Conservation (phyloP, 495 filamentous ascomycete genomes). For the Hypomontagnella monticulosa region DNA sequence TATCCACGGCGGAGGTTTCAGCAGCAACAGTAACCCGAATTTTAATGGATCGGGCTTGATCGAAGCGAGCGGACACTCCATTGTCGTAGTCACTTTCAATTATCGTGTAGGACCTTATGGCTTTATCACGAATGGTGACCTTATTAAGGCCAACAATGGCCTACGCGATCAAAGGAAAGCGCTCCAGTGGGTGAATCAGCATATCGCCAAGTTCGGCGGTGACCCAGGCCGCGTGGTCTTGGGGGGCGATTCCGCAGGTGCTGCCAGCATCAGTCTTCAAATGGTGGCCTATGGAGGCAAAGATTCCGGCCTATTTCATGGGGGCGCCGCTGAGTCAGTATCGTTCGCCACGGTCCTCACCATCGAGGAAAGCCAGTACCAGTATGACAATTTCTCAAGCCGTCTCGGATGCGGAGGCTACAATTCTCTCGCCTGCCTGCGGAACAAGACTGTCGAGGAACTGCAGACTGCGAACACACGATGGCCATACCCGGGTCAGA, state of each 20-base stretch:
- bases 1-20: constrained; percentile 77
- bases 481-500: constrained; percentile 63
- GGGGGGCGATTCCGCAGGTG: constrained; percentile 75
- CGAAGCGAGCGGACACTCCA: constrained; percentile 62
- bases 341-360: constrained; percentile 71
- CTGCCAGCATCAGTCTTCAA: constrained; percentile 46
- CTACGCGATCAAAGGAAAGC: constrained; percentile 74
- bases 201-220: constrained; percentile 76
- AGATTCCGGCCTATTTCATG: constrained; percentile 68
- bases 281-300: constrained; percentile 52
- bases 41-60: constrained; percentile 66
- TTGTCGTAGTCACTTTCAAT: constrained; percentile 75
- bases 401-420: constrained; percentile 61
- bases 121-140: constrained; percentile 42
- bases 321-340: constrained; percentile 70
- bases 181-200: constrained; percentile 74
- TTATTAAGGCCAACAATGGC: constrained; percentile 63
- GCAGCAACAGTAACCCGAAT: constrained; percentile 64
- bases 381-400: constrained; percentile 69
- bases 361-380: constrained; percentile 68
- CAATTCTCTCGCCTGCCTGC: constrained; percentile 68
- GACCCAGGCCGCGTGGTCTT: constrained; percentile 70
- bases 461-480: constrained; percentile 63
- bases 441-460: constrained; percentile 55
- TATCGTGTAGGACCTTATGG: constrained; percentile 60